phyloP scores from a whole-genome alignment of 2,329 filamentous ascomycete genomes.

The Monosporascus sp. region DNA sequence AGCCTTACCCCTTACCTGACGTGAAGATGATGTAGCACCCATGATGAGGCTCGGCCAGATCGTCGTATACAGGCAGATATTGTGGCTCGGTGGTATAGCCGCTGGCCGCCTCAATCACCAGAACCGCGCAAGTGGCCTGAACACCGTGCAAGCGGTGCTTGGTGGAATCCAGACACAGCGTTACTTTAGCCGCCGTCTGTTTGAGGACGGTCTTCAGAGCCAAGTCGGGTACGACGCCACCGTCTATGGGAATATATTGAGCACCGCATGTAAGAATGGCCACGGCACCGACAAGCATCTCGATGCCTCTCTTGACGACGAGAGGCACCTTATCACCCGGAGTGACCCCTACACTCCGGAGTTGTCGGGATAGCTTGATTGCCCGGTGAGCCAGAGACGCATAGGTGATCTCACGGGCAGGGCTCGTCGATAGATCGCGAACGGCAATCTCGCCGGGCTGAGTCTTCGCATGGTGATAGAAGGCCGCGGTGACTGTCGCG shows the following conservation, averaged over 20 bases:
- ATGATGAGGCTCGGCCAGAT: conserved; percentile 16
- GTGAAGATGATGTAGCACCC: conserved; percentile 22
- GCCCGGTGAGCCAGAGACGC: conserved; percentile 36
- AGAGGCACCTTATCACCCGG: conserved; percentile 47
- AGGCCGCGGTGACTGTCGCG: conserved; percentile 9
- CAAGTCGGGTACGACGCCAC: conserved; percentile 44
- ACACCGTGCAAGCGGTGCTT: conserved; percentile 27
- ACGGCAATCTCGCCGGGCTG: conserved; percentile 7
- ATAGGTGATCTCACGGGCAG: conserved; percentile 34
- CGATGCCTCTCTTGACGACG: conserved; percentile 49
- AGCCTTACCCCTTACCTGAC: not conserved
- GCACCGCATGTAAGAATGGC: conserved; percentile 52
- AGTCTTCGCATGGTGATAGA: conserved; percentile 9
- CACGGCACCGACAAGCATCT: conserved; percentile 54
- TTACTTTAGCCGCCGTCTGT: conserved; percentile 38
- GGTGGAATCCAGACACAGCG: conserved; percentile 42
- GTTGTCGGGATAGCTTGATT: conserved; percentile 36
- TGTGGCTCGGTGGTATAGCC: conserved; percentile 6
- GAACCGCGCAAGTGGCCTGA: conserved; percentile 16
- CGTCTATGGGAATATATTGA: conserved; percentile 57
- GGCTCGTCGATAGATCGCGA: conserved; percentile 17
- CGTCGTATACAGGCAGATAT: conserved; percentile 3
- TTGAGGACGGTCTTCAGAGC: conserved; percentile 45
- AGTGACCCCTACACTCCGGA: conserved; percentile 34
- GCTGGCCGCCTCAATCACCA: conserved; percentile 1